Conservation (phyloP, 805 yeast species). For the Millerago galiae region DNA sequence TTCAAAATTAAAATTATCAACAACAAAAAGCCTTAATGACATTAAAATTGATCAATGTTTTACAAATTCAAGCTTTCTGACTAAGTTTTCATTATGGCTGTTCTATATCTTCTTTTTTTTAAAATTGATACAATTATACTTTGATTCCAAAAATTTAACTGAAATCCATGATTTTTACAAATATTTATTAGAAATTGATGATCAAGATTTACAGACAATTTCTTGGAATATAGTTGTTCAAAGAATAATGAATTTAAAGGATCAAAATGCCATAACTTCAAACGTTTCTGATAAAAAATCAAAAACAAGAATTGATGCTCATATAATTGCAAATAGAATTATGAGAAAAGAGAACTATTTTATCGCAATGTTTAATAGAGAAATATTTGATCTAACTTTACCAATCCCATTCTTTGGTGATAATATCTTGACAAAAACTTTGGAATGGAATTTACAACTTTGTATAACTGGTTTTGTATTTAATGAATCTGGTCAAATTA, state of each 20-base stretch:
- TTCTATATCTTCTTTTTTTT: slow-evolving; percentile 49
- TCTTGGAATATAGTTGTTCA: slow-evolving; percentile 87
- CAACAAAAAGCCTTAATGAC: slow-evolving; percentile 23
- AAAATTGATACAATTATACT: slow-evolving; percentile 47
- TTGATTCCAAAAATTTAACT: slow-evolving; percentile 57
- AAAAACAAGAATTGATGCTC: slow-evolving; percentile 78
- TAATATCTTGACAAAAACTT: slow-evolving; percentile 64
- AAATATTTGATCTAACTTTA: slow-evolving; percentile 60
- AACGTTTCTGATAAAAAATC: slow-evolving; percentile 54
- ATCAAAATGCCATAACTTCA: slow-evolving; percentile 61
- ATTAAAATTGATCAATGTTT: slow-evolving; percentile 33
- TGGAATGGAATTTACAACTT: slow-evolving; percentile 91
- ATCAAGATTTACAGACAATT: slow-evolving; percentile 84
- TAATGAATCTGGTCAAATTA: slow-evolving; percentile 75
- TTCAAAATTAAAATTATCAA: slow-evolving; percentile 32
- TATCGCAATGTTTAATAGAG: slow-evolving; percentile 81
- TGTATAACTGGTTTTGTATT: slow-evolving; percentile 85
- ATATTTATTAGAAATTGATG: slow-evolving; percentile 62
- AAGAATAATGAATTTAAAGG: slow-evolving; percentile 64
- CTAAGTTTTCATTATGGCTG: slow-evolving; percentile 58
- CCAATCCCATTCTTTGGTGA: slow-evolving; percentile 41
- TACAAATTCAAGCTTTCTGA: slow-evolving; percentile 38
- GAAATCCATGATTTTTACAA: slow-evolving; percentile 77
- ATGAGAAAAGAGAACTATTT: slow-evolving; percentile 94
- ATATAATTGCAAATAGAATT: slow-evolving; percentile 88